phyloP scores from a whole-genome alignment of 441 rosid species.

The Mallotus japonicus region DNA sequence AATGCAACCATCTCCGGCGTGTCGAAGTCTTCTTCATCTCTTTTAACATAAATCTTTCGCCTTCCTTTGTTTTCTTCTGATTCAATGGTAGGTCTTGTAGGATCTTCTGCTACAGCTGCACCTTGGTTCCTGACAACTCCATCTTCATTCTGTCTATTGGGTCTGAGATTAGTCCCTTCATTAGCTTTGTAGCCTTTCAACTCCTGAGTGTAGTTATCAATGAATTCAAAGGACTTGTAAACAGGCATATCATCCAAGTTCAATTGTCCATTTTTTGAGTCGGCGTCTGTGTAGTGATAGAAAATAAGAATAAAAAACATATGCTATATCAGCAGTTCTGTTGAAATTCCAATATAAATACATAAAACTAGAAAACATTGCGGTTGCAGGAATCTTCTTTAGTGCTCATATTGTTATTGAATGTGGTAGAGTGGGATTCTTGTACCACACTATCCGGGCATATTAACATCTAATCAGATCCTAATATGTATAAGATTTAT shows the following conservation, averaged over 20 bases:
- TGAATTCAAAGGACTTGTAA: conserved; percentile 28
- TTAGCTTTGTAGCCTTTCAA: conserved; percentile 13
- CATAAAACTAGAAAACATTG: no score
- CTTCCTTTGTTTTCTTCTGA: conserved; percentile 17
- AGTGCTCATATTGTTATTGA: no score
- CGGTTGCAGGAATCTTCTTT: no score
- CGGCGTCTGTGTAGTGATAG: not conserved
- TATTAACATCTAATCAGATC: no score
- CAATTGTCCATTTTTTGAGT: not conserved
- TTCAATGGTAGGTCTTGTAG: not conserved
- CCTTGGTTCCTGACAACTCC: not conserved
- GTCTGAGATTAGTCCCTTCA: not conserved
- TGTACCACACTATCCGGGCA: no score
- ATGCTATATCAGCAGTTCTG: no score
- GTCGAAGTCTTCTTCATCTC: conserved; percentile 1
- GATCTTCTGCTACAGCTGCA: not conserved
- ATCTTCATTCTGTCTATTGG: conserved; percentile 7
- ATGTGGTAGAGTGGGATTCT: no score
- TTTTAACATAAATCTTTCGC: conserved; percentile 8
- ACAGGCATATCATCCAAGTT: conserved; percentile 12
- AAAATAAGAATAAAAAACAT: no score
- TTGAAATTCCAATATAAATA: no score
- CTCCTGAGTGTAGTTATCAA: conserved; percentile 13
- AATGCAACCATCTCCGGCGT: conserved; percentile 37
- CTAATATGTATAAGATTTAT: no score